Percentiles rank a stretch among this genome's conserved stretches.
Evolutionary conservation across 331 rosid genomes (phyloP).

Genomic region (Arachis monticola): DNA sequence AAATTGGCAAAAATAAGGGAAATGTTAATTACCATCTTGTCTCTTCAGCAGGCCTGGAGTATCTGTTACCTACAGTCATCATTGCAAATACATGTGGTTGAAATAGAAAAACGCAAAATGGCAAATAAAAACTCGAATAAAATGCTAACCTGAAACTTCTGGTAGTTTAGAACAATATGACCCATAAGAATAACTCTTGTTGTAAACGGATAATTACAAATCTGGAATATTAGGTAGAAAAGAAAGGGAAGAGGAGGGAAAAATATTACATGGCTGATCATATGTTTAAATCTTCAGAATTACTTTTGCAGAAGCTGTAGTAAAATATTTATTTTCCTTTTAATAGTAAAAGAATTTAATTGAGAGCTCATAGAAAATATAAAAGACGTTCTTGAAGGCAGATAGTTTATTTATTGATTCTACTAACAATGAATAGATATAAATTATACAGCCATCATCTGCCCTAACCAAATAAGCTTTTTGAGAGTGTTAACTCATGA

Average conservation of each 20-base stretch:
- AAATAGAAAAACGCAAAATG: not conserved
- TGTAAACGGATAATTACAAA: slow-evolving; percentile 96
- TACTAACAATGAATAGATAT: not conserved
- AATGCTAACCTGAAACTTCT: slow-evolving; percentile 73
- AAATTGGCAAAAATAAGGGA: slow-evolving; percentile 29
- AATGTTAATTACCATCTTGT: slow-evolving; percentile 67
- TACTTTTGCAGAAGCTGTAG: slow-evolving; percentile 22
- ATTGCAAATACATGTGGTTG: slow-evolving; percentile 29
- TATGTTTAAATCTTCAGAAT: slow-evolving; percentile 29
- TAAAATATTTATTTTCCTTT: not conserved
- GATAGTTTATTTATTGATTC: slow-evolving; percentile 6
- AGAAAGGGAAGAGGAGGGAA: slow-evolving; percentile 30
- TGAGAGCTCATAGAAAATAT: slow-evolving; percentile 7
- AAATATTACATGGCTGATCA: slow-evolving; percentile 25
- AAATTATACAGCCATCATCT: not conserved
- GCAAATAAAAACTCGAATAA: slow-evolving; percentile 26
- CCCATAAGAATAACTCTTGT: slow-evolving; percentile 98
- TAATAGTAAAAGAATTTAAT: too few species aligned
- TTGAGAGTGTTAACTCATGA: not conserved
- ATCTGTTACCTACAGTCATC: slow-evolving; percentile 78
- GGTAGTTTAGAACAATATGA: slow-evolving; percentile 71
- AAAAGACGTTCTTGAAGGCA: not conserved
- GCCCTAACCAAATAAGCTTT: not conserved
- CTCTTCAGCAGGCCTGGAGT: slow-evolving; percentile 92
- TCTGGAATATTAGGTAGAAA: slow-evolving; percentile 49